Conservation (phyloP, 2,329 filamentous ascomycete species). For the Claviceps arundinis region DNA sequence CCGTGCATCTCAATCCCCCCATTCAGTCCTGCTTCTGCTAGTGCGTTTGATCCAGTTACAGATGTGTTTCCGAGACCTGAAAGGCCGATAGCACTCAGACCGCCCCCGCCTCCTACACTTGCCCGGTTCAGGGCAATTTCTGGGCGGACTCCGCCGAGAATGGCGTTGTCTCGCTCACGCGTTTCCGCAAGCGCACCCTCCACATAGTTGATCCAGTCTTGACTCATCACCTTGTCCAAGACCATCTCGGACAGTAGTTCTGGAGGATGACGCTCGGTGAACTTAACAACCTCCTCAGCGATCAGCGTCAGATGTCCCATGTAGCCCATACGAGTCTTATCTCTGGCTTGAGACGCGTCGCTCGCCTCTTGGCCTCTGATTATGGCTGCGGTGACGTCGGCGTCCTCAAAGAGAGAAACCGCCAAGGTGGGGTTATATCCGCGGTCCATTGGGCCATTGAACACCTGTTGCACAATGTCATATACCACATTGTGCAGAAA, state of each 20-base stretch:
- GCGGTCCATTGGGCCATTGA: conserved; percentile 95
- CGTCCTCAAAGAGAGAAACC: conserved; percentile 83
- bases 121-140: conserved; percentile 77
- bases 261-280: conserved; percentile 84
- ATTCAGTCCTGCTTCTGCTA: conserved; percentile 71
- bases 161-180: conserved; percentile 92
- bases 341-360: conserved; percentile 71
- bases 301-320: conserved; percentile 98
- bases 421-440: conserved; percentile 84
- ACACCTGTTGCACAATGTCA: conserved; percentile 96
- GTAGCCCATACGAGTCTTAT: conserved; percentile 86
- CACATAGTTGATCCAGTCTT: conserved; percentile 88
- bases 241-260: conserved; percentile 76
- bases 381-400: conserved; percentile 80
- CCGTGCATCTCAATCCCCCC: conserved; percentile 57
- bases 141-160: conserved; percentile 84
- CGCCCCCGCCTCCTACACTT: conserved; percentile 35
- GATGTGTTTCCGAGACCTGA: conserved; percentile 28
- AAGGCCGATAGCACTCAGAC: conserved; percentile 36
- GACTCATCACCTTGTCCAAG: conserved; percentile 76
- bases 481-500: conserved; percentile 99
- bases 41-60: conserved; percentile 45
- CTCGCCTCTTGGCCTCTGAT: conserved; percentile 80
- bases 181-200: conserved; percentile 89
- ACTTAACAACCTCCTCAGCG: conserved; percentile 96